Conservation (phyloP, 495 filamentous ascomycete species). For the Annulohypoxylon maeteangense region DNA sequence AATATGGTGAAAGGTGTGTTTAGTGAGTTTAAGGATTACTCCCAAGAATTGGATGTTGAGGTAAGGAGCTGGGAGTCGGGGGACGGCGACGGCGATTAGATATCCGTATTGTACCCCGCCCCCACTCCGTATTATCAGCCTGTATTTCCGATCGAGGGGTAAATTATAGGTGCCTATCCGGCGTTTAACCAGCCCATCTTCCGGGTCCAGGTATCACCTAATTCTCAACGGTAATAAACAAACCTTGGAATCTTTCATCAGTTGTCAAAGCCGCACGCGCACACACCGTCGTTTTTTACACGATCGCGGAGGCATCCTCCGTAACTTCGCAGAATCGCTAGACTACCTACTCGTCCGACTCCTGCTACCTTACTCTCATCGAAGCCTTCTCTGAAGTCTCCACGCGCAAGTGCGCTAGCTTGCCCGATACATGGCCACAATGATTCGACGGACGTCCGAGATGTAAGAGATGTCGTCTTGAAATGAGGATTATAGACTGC, state of each 20-base stretch:
- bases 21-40: constrained; percentile 45
- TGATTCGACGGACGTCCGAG: constrained; percentile 59
- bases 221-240: too few relatives aligned
- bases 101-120: too few relatives aligned
- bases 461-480: constrained; percentile 46
- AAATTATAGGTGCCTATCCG: too few relatives aligned
- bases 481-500: constrained; percentile 50
- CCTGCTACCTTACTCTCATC: constrained; percentile 42
- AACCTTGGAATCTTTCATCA: too few relatives aligned
- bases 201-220: too few relatives aligned
- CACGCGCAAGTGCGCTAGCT: constrained; percentile 52
- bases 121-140: too few relatives aligned
- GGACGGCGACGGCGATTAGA: constrained; percentile 34
- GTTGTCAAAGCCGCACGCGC: constrained; percentile 63
- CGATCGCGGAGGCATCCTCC: constrained; percentile 65
- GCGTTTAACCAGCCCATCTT: too few relatives aligned
- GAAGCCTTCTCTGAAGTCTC: constrained; percentile 61
- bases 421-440: constrained; percentile 51
- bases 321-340: constrained; percentile 63
- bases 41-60: constrained; percentile 46
- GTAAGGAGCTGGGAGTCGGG: constrained; percentile 40
- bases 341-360: constrained; percentile 48
- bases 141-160: not conserved
- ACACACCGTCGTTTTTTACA: constrained; percentile 71
- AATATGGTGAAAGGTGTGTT: constrained; percentile 39